These are phyloP conservation scores for Petunia hybrid DNA, from an alignment of 305 asterid species.

Conservation along the genomic window DNA sequence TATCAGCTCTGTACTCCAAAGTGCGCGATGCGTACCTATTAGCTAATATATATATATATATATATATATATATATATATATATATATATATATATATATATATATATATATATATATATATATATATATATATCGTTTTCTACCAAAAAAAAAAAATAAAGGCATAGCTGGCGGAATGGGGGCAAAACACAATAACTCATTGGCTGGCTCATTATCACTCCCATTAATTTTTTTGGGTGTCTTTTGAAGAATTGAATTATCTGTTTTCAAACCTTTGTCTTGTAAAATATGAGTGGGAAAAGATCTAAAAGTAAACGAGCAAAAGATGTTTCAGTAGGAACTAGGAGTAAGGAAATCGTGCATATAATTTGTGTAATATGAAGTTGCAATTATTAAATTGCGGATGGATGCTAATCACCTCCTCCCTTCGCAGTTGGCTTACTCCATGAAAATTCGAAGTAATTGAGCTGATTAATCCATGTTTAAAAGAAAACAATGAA, in stretches of 20 bases:
- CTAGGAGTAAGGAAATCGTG: not conserved
- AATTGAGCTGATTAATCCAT: not conserved
- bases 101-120: too few relatives aligned
- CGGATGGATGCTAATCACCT: too few relatives aligned
- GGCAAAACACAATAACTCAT: not conserved
- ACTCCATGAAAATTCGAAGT: not conserved
- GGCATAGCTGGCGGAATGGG: not conserved
- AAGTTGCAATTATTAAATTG: too few relatives aligned
- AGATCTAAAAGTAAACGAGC: not conserved
- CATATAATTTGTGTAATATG: not conserved
- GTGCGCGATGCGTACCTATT: too few relatives aligned
- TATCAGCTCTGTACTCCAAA: too few relatives aligned
- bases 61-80: too few relatives aligned
- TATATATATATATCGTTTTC: too few relatives aligned
- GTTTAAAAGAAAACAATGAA: not conserved
- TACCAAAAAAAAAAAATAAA: too few relatives aligned
- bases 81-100: too few relatives aligned
- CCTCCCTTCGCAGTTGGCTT: not conserved
- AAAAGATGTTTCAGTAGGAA: not conserved
- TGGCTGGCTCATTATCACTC: conserved; percentile 12
- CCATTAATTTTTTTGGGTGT: conserved; percentile 2
- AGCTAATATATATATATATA: too few relatives aligned
- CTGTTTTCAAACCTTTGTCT: not conserved
- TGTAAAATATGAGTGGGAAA: not conserved
- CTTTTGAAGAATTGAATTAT: not conserved